Base-by-base conservation (phyloP, 192 early-diverging fungal species). In the Dispira simplex region DNA sequence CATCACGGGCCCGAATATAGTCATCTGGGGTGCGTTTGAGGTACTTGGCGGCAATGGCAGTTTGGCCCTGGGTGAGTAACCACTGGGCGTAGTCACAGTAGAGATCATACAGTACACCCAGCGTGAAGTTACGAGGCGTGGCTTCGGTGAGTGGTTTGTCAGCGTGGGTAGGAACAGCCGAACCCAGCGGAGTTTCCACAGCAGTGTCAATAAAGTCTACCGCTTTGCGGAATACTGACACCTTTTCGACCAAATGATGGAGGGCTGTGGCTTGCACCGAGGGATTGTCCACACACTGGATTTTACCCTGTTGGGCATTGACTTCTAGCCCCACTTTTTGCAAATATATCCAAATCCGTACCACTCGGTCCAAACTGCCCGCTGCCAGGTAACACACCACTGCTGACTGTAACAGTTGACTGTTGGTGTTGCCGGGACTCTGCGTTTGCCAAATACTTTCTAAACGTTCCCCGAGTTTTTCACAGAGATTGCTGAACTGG, bases 181-280 rank as follows among this genome's bases (percentile, higher is more conserved):
- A 49, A 0, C 63, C 63, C 20, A 53, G 63, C 25, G 63, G 46
- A 18, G 63, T 53, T 49, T 25, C 69, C 68, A 75, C 65, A 32
- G 85, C 82, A 13, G 85, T 70, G 66, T 99, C 96, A 39, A 90
- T 83, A 73, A 85, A 99, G 53, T 86, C 82, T 53, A 97, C 89
- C 0, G 93, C 97, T 54, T 87, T 86, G 39, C 91, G 84, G 79
- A 97, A 95, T 32, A 99, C 85, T 11, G 91, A 81, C 25, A 97
- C 84, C 73, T 93, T 92, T 67, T 97, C 93, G 51, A 97, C 80
- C 13, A 97, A 70, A 49, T 74, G 66, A 46, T 95, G 90, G 21
- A 99, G 70, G 8, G 79, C 71, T 23, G 75, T 66, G 28, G 79
- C 70, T 62, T 55, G 23, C 64, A 57, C 14, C 63, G 46, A 18